These are phyloP conservation scores for Zygosaccharomyces pseudobailii DNA, from an alignment of 1,139 yeast species.

Conservation along the genomic window DNA sequence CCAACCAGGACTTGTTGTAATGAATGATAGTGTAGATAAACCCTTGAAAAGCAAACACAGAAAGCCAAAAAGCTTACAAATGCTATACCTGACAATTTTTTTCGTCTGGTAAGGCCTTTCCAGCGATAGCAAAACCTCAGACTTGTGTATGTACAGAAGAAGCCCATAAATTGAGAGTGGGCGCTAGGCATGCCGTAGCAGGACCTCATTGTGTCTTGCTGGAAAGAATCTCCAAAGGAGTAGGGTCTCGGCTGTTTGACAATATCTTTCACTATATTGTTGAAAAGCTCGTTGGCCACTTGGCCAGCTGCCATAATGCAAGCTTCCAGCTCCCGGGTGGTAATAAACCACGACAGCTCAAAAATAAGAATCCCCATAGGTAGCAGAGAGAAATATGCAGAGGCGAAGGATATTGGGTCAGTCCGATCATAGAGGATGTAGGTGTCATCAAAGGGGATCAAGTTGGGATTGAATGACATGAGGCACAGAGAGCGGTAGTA, in stretches of 20 bases:
- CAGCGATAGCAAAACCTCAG: slow-evolving; percentile 46
- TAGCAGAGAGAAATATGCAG: slow-evolving; percentile 73
- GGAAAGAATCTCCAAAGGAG: slow-evolving; percentile 47
- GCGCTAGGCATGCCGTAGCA: slow-evolving; percentile 98
- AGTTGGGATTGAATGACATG: slow-evolving; percentile 16
- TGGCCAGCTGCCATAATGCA: slow-evolving; percentile 84
- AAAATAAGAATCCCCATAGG: slow-evolving; percentile 79
- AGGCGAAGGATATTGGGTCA: slow-evolving; percentile 53
- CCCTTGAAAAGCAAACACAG: slow-evolving; percentile 68
- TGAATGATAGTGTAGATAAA: slow-evolving; percentile 75
- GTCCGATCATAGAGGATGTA: slow-evolving; percentile 72
- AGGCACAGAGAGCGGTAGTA: background rate
- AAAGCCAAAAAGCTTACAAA: slow-evolving; percentile 33
- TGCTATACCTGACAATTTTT: slow-evolving; percentile 30
- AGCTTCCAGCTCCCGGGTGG: slow-evolving; percentile 82
- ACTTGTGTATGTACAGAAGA: slow-evolving; percentile 60
- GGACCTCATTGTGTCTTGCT: slow-evolving; percentile 42
- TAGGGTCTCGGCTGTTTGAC: slow-evolving; percentile 75
- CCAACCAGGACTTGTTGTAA: slow-evolving; percentile 73
- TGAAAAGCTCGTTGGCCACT: slow-evolving; percentile 66
- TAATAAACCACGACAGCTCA: slow-evolving; percentile 76
- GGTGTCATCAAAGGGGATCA: slow-evolving; percentile 52
- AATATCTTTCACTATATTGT: slow-evolving; percentile 59
- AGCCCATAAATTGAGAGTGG: slow-evolving; percentile 94
- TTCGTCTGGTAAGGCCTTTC: slow-evolving; percentile 33